Base-by-base conservation (phyloP, 2,329 filamentous ascomycete genomes). In the Hansfordia pulvinata region DNA sequence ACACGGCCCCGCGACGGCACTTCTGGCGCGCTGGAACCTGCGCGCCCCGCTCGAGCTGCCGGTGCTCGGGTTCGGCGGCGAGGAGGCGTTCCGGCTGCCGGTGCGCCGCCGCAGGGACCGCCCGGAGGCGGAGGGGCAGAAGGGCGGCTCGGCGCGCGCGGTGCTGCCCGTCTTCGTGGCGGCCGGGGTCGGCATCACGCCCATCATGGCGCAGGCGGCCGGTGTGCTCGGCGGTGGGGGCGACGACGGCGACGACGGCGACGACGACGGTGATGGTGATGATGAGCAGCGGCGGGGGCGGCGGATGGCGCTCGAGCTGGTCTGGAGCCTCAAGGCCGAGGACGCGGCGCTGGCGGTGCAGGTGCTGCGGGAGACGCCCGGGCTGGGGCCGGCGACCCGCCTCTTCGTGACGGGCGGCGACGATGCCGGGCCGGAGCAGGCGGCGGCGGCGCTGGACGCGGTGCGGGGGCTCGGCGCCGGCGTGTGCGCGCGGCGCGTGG, bases 181-280 rank as follows among this genome's bases (percentile, higher is more conserved):
- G 5, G 81, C 70, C 0, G 84, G 84, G 3, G 79, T 93, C 6
- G 84, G 84, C 0, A 82, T 92, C 33, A 93, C 84, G 16, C 84
- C 84, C 2, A 39, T 90, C 4, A 56, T 92, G n/a, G 71, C 74
- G 1, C 78, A 83, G 38, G 60, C 73, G n/a, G 41, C 43, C 0
- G 56, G 53, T 1, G 49, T 63, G 5, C 43, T 83, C 1, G 47
- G 58, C 31, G 35, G 54, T 5, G 4, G 27, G 6, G 17, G 26
- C 3, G 34, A 30, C 7, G 31, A 30, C 1, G 40, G 36, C 5
- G 10, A 4, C 4, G 23, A 14, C 8, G 23, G 23, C 23, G 17
- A 17, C n/a, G n/a, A n/a, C n/a, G n/a, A n/a, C n/a, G n/a, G n/a
- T n/a, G n/a, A n/a, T n/a, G n/a, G n/a, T n/a, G n/a, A n/a, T n/a